phyloP scores from a whole-genome alignment of 495 filamentous ascomycete species.

The Podospora pseudoanserina region DNA sequence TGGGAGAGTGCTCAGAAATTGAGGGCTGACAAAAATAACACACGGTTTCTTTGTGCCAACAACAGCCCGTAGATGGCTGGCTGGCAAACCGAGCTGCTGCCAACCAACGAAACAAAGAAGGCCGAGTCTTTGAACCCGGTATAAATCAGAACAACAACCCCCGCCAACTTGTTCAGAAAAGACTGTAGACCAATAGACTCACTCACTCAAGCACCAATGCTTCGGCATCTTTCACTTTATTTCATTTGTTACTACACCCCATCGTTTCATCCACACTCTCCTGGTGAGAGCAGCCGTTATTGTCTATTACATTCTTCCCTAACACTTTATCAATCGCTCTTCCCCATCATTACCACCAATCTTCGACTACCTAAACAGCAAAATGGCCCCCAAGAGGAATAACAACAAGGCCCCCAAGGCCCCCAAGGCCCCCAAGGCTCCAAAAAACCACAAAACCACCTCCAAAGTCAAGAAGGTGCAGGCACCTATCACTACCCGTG shows the following conservation, averaged over 20 bases:
- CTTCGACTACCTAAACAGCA: neutral
- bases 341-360: neutral
- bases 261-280: neutral
- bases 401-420: neutral
- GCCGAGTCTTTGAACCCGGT: neutral
- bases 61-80: neutral
- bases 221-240: neutral
- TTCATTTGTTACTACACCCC: neutral
- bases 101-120: neutral
- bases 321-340: neutral
- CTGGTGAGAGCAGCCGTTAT: neutral
- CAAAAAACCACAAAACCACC: neutral
- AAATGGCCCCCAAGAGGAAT: neutral
- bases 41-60: conserved; percentile 3
- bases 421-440: neutral
- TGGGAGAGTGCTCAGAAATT: neutral
- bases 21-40: neutral
- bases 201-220: neutral
- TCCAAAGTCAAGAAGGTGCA: neutral
- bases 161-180: neutral
- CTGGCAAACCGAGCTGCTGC: neutral
- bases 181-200: neutral
- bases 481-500: neutral
- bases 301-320: neutral
- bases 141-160: neutral